Conservation (phyloP, 2,329 filamentous ascomycete species). For the Zymoseptoria tritici region DNA sequence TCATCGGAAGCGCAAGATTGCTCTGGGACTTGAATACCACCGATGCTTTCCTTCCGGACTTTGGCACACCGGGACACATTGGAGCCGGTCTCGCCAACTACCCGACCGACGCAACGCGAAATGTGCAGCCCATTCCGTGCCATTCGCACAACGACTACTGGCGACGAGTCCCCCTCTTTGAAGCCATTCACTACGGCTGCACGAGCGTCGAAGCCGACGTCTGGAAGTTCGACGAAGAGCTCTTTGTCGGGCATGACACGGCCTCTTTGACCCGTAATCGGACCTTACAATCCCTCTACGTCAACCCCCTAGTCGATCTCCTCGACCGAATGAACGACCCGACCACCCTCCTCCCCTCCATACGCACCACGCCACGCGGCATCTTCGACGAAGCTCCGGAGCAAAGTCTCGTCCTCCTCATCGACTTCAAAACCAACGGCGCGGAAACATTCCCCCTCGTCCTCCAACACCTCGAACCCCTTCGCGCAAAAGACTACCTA, state of each 20-base stretch:
- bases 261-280: slow-evolving; percentile 47
- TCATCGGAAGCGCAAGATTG: slow-evolving; percentile 31
- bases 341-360: slow-evolving; percentile 13
- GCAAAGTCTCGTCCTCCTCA: slow-evolving; percentile 50
- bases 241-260: slow-evolving; percentile 58
- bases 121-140: slow-evolving; percentile 48
- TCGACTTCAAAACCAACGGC: slow-evolving; percentile 60
- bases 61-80: slow-evolving; percentile 34
- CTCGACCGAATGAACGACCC: slow-evolving; percentile 48
- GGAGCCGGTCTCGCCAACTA: slow-evolving; percentile 29
- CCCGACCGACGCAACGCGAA: slow-evolving; percentile 35
- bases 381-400: slow-evolving; percentile 40
- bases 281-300: slow-evolving; percentile 57
- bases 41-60: slow-evolving; percentile 32
- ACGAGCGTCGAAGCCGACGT: slow-evolving; percentile 63
- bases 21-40: slow-evolving; percentile 30
- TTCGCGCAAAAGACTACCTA: slow-evolving; percentile 48
- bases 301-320: slow-evolving; percentile 55
- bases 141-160: slow-evolving; percentile 69
- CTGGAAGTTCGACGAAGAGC: slow-evolving; percentile 51
- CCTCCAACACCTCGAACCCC: slow-evolving; percentile 48
- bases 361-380: slow-evolving; percentile 37
- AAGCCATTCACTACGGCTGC: slow-evolving; percentile 52
- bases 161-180: slow-evolving; percentile 55
- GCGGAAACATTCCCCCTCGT: slow-evolving; percentile 46